Evolutionary conservation across 75 land plant species (phyloP), one percentile per base, ranked within the genome.

Genomic region (Selaginella moellendorffii): DNA sequence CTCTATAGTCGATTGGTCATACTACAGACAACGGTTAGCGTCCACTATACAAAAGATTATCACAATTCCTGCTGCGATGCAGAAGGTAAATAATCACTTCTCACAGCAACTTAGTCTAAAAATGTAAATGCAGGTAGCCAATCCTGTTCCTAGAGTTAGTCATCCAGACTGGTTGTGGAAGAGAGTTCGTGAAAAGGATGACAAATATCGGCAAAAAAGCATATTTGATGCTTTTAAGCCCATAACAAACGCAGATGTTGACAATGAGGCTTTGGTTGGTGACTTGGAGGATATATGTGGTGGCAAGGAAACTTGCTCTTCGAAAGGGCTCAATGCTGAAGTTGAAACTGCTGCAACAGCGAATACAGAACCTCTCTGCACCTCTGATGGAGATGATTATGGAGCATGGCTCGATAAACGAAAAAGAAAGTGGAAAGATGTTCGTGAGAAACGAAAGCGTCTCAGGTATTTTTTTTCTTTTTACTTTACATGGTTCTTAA

Each of bases 111-210:
- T n/a, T n/a, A n/a, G 42, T 30, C 30, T 70, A 28, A 70, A 26
- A 1, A 20, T 68, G 1, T 28, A 14, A 2, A 68, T 27, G 30
- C 75, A 95, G 99, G 80, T 95, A 61, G 68, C 77, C 27, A 95
- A 95, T 76, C 99, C 99, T 72, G 99, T 95, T 31, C 96, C 99
- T 52, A 77, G 99, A 63, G 99, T 95, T 19, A 23, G 69, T 20
- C 99, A 95, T 79, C 99, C 99, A 58, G 99, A 95, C 53, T 95
- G 99, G 99, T 72, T 95, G 56, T 84, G 93, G 75, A 95, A 86
- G 62, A 95, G 82, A 68, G 83, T 95, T 63, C 88, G 85, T 26
- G 99, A 95, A 68, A 89, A 86, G 65, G 90, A 89, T 30, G 98
- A 89, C 62, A 85, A 83, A 71, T 89, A 78, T 78, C 86, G 88